These are phyloP conservation scores for Lactarius deliciosus DNA, from an alignment of 768 basidiomycete species.

Conservation along the genomic window DNA sequence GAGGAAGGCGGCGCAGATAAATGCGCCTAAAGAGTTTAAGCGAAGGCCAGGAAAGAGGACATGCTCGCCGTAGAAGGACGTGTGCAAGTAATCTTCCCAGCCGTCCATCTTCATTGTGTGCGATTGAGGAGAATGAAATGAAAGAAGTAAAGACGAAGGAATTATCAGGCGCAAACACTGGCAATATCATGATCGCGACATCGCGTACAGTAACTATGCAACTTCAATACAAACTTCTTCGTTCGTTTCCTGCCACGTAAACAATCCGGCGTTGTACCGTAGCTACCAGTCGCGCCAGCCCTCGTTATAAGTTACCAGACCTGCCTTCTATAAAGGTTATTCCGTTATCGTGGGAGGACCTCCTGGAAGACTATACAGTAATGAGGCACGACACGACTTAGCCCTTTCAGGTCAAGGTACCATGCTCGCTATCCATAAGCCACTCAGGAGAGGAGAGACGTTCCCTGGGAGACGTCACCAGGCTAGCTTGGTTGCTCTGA, in stretches of 20 bases:
- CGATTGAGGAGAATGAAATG: not conserved
- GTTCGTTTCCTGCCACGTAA: not conserved
- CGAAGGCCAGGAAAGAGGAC: slow-evolving; percentile 43
- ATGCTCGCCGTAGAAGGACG: slow-evolving; percentile 46
- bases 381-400: not conserved
- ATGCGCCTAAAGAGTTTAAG: slow-evolving; percentile 50
- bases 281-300: not conserved
- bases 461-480: not conserved
- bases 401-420: not conserved
- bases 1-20: slow-evolving; percentile 48
- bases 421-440: not conserved
- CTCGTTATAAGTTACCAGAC: not conserved
- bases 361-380: not conserved
- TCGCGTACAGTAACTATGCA: not conserved
- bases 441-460: not conserved
- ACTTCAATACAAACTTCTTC: not conserved
- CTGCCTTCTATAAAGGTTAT: not conserved
- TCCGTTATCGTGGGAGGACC: not conserved
- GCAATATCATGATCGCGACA: not conserved
- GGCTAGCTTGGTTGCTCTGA: not conserved
- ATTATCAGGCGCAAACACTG: not conserved
- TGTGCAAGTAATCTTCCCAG: slow-evolving; percentile 49
- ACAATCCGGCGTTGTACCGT: not conserved
- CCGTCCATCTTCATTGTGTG: slow-evolving; percentile 41
- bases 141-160: not conserved